Base-by-base conservation (phyloP, 2,329 filamentous ascomycete genomes). In the Davidsoniella virescens region DNA sequence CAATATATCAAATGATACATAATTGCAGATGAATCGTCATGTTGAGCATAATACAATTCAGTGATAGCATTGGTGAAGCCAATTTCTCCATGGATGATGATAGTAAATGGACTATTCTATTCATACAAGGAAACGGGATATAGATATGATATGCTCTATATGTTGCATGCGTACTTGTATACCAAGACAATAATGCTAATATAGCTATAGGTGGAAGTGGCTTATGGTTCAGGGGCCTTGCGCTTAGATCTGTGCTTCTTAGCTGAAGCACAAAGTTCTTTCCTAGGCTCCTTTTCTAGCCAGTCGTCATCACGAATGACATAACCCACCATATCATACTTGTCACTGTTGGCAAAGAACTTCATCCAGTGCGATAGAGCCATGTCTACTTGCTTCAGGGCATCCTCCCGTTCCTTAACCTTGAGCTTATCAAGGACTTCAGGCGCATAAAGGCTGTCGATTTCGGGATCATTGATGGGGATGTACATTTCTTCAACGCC, bases 401-500 rank as follows among this genome's bases (percentile, higher is more conserved):
- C 90, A 46, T 72, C 67, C 48, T 71, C 69, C 47, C 72, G 58
- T 67, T 94, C 90, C 61, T 73, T 65, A 57, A 75, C 74, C 55
- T 76, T 74, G 51, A 78, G 52, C 36, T 56, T 62, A 51, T 64
- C 66, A 54, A 82, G 64, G 60, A 80, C 71, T 12, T 69, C 70
- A 16, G 73, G 67, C 36, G 65, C 67, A 66, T 70, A 80, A 59
- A 73, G 64, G 36, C 61, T 58, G 62, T 88, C 83, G 23, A 83
- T 72, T 50, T 70, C 69, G 1, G 72, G 68, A 59, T 81, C 71
- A 61, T 82, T 77, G 33, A 77, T 58, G 1, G 78, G 78, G 7
- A 90, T 62, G 65, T 78, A 96, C 76, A 93, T 92, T 55, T 80
- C 75, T 67, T 96, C 92, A 4, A 86, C 82, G 43, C 92, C 92